phyloP scores from a whole-genome alignment of 75 land plant species.

The Adiantum capillusveneris region DNA sequence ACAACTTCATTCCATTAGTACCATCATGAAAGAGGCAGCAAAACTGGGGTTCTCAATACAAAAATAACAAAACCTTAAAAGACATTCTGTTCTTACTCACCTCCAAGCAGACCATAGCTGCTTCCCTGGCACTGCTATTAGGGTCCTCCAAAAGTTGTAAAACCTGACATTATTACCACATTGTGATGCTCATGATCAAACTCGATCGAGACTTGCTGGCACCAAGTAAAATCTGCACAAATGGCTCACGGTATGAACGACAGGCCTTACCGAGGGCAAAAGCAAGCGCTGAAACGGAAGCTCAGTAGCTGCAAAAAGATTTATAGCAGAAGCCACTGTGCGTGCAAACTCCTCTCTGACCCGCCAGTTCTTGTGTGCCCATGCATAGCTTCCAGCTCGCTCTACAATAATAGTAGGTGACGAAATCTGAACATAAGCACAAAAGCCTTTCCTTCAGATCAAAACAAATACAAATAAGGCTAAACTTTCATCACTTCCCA shows the following conservation, averaged over 20 bases:
- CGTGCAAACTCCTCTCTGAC: slow-evolving; percentile 98
- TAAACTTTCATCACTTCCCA: too few relatives aligned
- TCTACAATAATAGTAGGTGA: slow-evolving; percentile 97
- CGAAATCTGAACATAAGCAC: slow-evolving; percentile 54
- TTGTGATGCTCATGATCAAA: too few relatives aligned
- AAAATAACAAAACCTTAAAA: too few relatives aligned
- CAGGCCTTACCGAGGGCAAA: slow-evolving; percentile 63
- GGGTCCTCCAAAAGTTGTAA: slow-evolving; percentile 84
- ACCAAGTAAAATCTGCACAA: neutral
- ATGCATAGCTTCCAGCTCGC: slow-evolving; percentile 92
- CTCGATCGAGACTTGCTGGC: too few relatives aligned
- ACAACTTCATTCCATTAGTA: neutral
- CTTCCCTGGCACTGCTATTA: slow-evolving; percentile 86
- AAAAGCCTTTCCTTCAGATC: neutral
- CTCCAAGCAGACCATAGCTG: slow-evolving; percentile 88
- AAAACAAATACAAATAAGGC: too few relatives aligned
- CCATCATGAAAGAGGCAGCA: neutral
- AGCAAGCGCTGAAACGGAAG: slow-evolving; percentile 80
- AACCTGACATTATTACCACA: slow-evolving; percentile 40
- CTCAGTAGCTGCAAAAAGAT: slow-evolving; percentile 88
- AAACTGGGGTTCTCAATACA: too few relatives aligned
- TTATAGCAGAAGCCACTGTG: slow-evolving; percentile 79
- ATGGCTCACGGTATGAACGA: too few relatives aligned
- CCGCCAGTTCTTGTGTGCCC: slow-evolving; percentile 92
- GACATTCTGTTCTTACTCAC: slow-evolving; percentile 26